Evolutionary conservation across 306 rosid species (phyloP).

Genomic region (Erythrophleum fordii): DNA sequence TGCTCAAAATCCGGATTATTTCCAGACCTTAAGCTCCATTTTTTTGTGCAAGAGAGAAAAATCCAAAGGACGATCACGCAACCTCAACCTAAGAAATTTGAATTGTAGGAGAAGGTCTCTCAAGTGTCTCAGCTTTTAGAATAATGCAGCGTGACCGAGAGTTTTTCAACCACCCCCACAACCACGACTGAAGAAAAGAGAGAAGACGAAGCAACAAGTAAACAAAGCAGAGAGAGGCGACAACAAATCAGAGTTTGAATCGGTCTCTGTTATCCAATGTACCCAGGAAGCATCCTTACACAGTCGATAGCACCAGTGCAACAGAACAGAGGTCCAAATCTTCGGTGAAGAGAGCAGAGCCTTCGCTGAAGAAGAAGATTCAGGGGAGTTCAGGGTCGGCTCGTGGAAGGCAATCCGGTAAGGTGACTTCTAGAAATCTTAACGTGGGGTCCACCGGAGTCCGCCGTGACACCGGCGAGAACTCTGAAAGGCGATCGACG

Average conservation of each 20-base stretch:
- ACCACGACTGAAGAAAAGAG: slow-evolving; percentile 54
- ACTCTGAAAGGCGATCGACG: slow-evolving; percentile 51
- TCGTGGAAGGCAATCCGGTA: slow-evolving; percentile 49
- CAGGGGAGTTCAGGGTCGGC: slow-evolving; percentile 35
- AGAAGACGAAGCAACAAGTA: slow-evolving; percentile 82
- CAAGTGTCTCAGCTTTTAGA: slow-evolving; percentile 60
- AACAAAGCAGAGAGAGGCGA: slow-evolving; percentile 50
- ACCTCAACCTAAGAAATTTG: not conserved
- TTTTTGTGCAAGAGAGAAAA: slow-evolving; percentile 13
- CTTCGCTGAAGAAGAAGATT: slow-evolving; percentile 44
- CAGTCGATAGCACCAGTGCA: slow-evolving; percentile 42
- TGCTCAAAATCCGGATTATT: too few relatives aligned
- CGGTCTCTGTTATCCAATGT: slow-evolving; percentile 22
- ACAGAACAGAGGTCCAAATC: slow-evolving; percentile 48
- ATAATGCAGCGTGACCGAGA: slow-evolving; percentile 61
- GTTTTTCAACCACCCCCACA: slow-evolving; percentile 63
- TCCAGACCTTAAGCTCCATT: slow-evolving; percentile 46
- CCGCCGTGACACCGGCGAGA: slow-evolving; percentile 49
- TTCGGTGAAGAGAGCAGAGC: slow-evolving; percentile 47
- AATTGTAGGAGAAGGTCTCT: slow-evolving; percentile 28
- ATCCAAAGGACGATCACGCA: slow-evolving; percentile 40
- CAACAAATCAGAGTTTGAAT: slow-evolving; percentile 44
- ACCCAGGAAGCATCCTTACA: slow-evolving; percentile 56
- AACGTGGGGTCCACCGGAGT: slow-evolving; percentile 33
- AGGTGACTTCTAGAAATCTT: slow-evolving; percentile 39